Conservation (phyloP, 2,329 filamentous ascomycete genomes). For the Paecilomyces niveus region DNA sequence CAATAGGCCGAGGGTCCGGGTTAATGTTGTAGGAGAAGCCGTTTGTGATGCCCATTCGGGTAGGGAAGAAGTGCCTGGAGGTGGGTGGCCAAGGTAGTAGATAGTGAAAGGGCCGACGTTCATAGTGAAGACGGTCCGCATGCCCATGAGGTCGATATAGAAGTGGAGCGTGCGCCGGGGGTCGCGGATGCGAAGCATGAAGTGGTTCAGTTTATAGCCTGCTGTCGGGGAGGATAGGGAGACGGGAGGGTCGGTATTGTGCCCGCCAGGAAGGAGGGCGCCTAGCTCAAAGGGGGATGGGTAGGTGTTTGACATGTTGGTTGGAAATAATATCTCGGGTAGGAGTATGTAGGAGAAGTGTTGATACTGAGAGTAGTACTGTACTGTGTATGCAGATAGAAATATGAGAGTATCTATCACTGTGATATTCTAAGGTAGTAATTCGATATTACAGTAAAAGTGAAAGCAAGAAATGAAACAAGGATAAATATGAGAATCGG, state of each 20-base stretch:
- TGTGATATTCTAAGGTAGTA: background rate
- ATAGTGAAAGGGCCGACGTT: constrained; percentile 34
- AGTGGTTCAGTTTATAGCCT: constrained; percentile 31
- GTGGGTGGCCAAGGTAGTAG: constrained; percentile 34
- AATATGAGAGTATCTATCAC: background rate
- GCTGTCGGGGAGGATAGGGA: constrained; percentile 18
- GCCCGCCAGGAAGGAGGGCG: background rate
- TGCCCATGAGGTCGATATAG: constrained; percentile 32
- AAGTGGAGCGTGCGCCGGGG: constrained; percentile 28
- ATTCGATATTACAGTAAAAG: too few species aligned
- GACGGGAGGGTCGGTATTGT: background rate
- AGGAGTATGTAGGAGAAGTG: background rate
- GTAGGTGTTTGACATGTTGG: background rate
- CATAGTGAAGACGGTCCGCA: constrained; percentile 33
- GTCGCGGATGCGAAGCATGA: constrained; percentile 30
- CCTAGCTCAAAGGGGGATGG: background rate
- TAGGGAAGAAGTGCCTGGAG: constrained; percentile 18
- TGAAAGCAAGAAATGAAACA: too few species aligned
- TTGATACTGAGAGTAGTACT: background rate
- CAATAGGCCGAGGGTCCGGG: constrained; percentile 25
- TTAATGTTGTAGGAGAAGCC: constrained; percentile 17
- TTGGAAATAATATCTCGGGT: background rate
- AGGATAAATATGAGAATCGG: too few species aligned
- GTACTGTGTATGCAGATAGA: background rate
- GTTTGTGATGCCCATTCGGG: constrained; percentile 21